Conservation (phyloP, 164 flowering plant species). For the Amborella trichopoda region DNA sequence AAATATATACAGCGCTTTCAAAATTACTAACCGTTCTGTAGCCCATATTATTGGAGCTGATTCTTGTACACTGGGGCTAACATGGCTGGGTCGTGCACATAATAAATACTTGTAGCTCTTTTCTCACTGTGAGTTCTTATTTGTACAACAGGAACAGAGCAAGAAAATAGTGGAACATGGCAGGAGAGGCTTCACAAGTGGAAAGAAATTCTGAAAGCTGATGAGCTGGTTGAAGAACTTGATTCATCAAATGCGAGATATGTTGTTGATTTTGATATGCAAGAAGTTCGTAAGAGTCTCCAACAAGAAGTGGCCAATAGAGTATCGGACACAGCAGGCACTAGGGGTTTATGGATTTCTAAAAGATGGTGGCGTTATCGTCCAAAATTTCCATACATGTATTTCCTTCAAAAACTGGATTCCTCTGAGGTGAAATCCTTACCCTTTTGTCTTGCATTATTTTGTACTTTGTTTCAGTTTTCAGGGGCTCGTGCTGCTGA, state of each 20-base stretch:
- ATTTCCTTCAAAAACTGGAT: conserved; percentile 87
- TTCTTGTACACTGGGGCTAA: no score
- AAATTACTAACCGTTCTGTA: no score
- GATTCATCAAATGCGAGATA: conserved; percentile 54
- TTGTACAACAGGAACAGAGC: conserved; percentile 28
- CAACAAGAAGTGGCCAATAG: conserved; percentile 65
- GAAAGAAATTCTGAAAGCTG: conserved; percentile 58
- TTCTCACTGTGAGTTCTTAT: no score
- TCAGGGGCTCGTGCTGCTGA: background rate
- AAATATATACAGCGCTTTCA: no score
- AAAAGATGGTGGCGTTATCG: conserved; percentile 99
- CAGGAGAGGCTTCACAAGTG: conserved; percentile 70
- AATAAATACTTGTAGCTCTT: no score
- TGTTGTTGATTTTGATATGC: conserved; percentile 91
- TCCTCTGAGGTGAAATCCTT: conserved; percentile 71
- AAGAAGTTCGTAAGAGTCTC: conserved; percentile 90
- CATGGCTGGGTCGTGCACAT: no score
- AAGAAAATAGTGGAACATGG: conserved; percentile 46
- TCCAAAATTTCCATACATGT: conserved; percentile 91
- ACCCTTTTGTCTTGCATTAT: no score
- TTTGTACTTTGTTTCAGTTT: no score
- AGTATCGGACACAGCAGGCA: conserved; percentile 35
- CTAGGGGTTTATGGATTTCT: conserved; percentile 80
- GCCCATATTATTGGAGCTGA: no score
- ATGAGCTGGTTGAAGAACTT: conserved; percentile 55